Conservation (phyloP, 2,329 filamentous ascomycete genomes). For the Pleoardoris graminearum region DNA sequence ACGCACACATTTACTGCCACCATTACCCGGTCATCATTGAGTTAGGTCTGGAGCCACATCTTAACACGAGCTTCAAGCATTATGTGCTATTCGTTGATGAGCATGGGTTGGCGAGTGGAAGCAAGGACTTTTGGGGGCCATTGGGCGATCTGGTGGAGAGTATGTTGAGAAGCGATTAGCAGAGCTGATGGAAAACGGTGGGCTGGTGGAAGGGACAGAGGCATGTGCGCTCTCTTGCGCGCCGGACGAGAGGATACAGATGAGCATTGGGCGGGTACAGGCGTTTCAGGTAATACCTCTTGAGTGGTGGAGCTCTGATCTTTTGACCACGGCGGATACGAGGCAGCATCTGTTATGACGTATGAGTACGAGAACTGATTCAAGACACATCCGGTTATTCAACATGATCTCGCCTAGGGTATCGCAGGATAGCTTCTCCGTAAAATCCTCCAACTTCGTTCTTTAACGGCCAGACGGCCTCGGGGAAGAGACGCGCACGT, state of each 20-base stretch:
- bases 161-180: slow-evolving; percentile 88
- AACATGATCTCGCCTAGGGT: too few relatives aligned
- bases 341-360: background rate
- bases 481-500: slow-evolving; percentile 2
- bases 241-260: background rate
- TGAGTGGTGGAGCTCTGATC: background rate
- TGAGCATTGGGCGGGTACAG: slow-evolving; percentile 1
- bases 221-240: background rate
- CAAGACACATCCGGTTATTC: too few relatives aligned
- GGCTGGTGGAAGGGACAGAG: background rate
- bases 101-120: slow-evolving; percentile 83
- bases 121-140: slow-evolving; percentile 94
- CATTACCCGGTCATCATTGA: slow-evolving; percentile 97
- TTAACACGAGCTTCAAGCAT: slow-evolving; percentile 99
- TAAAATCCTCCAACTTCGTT: too few relatives aligned
- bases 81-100: slow-evolving; percentile 99
- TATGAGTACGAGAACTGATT: slow-evolving; percentile 2
- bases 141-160: slow-evolving; percentile 94
- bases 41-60: slow-evolving; percentile 90
- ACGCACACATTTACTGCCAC: slow-evolving; percentile 96
- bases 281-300: slow-evolving; percentile 3
- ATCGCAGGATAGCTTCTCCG: too few relatives aligned
- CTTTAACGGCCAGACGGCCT: too few relatives aligned
- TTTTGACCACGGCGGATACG: background rate
- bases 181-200: background rate